Evolutionary conservation across 805 yeast genomes (phyloP).

Genomic region (Vanderwaltozyma yarrowii): DNA sequence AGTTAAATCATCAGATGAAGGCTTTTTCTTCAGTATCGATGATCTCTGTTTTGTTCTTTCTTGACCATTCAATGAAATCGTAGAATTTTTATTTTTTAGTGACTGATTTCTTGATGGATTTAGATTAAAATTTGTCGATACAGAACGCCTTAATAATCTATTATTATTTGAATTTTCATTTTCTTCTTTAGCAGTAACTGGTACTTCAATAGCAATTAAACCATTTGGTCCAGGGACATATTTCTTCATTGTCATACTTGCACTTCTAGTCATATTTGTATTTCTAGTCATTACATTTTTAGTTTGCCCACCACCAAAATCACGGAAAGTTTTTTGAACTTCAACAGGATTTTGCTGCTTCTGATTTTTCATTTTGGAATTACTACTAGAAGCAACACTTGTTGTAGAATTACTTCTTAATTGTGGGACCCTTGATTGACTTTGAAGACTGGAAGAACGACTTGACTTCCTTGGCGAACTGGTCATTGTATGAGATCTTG

Average conservation of each 20-base stretch:
- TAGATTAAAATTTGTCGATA: constrained; percentile 6
- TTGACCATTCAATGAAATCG: constrained; percentile 4
- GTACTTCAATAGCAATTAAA: constrained; percentile 58
- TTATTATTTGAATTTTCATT: background rate
- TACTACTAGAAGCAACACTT: background rate
- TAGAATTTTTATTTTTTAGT: constrained; percentile 6
- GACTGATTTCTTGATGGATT: background rate
- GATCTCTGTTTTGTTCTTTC: background rate
- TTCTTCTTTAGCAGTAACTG: constrained; percentile 26
- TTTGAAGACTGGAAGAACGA: constrained; percentile 14
- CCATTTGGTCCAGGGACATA: constrained; percentile 71
- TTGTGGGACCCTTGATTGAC: constrained; percentile 2
- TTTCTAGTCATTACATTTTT: no score
- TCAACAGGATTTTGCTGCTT: constrained; percentile 7
- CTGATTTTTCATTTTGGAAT: background rate
- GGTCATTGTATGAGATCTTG: constrained; percentile 5
- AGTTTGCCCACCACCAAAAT: constrained; percentile 27
- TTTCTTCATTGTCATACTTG: constrained; percentile 42
- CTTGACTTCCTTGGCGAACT: background rate
- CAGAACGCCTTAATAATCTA: constrained; percentile 8
- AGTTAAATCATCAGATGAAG: background rate
- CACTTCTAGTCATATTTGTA: constrained; percentile 22
- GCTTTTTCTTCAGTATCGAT: background rate
- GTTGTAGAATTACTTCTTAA: constrained; percentile 3
- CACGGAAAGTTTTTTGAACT: constrained; percentile 26